A percentile compares a stretch with the other conserved stretches of the same genome.
Conservation (phyloP, 345 rosid species). For the Conringia planisiliqua region DNA sequence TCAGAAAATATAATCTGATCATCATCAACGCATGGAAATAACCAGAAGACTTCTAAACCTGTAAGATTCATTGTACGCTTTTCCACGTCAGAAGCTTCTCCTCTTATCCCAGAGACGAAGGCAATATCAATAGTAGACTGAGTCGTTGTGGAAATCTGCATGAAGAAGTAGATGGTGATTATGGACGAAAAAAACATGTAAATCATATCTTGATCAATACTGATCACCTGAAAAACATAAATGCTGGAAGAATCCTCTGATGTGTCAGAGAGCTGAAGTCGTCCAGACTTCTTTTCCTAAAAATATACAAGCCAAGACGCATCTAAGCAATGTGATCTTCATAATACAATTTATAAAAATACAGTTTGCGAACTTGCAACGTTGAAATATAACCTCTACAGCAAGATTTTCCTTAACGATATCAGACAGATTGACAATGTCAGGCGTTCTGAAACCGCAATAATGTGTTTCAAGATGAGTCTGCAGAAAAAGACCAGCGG, state of each 20-base stretch:
- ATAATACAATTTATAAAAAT: background rate
- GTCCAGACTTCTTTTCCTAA: constrained; percentile 48
- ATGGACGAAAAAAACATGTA: background rate
- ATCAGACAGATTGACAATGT: constrained; percentile 78
- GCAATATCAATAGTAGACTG: constrained; percentile 67
- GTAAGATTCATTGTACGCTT: constrained; percentile 62
- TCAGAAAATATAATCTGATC: background rate
- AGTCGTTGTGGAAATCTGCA: constrained; percentile 63
- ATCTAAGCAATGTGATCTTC: constrained; percentile 2
- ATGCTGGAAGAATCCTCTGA: constrained; percentile 54
- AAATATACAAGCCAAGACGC: constrained; percentile 7
- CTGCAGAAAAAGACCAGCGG: constrained; percentile 38
- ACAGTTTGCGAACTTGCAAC: background rate
- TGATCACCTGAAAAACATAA: constrained; percentile 74
- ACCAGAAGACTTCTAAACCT: constrained; percentile 41
- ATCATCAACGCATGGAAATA: background rate
- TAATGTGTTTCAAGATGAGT: constrained; percentile 60
- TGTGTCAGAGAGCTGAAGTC: constrained; percentile 63
- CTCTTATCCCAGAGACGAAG: constrained; percentile 61
- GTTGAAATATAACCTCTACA: constrained; percentile 42
- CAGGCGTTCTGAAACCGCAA: constrained; percentile 79
- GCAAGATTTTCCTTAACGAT: constrained; percentile 63
- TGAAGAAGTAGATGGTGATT: background rate
- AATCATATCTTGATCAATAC: background rate
- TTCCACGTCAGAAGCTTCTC: constrained; percentile 41